Evolutionary conservation across 257 asterid genomes (phyloP).

Genomic region (Echium plantagineum): DNA sequence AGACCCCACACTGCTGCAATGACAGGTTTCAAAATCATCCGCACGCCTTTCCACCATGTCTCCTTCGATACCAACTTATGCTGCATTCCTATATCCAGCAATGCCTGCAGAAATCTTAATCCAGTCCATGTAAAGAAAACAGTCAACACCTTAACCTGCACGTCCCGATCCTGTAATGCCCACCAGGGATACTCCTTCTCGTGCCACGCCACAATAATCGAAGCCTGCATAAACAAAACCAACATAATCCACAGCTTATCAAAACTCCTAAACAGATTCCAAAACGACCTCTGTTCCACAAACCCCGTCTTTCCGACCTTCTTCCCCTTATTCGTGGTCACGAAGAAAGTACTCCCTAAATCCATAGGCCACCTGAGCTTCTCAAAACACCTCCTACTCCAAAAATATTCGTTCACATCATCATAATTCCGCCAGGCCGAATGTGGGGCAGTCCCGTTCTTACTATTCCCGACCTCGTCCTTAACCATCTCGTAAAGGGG

Average conservation of each 20-base stretch:
- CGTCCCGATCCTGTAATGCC: slow-evolving; percentile 45
- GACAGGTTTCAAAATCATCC: slow-evolving; percentile 74
- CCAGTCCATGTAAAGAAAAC: slow-evolving; percentile 81
- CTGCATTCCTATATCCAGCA: slow-evolving; percentile 85
- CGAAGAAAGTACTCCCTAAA: slow-evolving; percentile 71
- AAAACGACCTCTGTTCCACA: slow-evolving; percentile 93
- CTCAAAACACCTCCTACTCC: slow-evolving; percentile 92
- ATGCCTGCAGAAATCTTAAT: slow-evolving; percentile 77
- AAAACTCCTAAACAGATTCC: slow-evolving; percentile 85
- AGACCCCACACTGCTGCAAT: slow-evolving; percentile 82
- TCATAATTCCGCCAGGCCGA: slow-evolving; percentile 97
- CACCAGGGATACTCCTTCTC: slow-evolving; percentile 59
- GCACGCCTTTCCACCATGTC: slow-evolving; percentile 65
- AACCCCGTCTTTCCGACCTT: slow-evolving; percentile 96
- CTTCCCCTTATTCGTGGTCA: slow-evolving; percentile 45
- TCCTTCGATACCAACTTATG: slow-evolving; percentile 78
- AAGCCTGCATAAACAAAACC: slow-evolving; percentile 75
- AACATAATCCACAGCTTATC: slow-evolving; percentile 95
- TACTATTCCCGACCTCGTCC: slow-evolving; percentile 77
- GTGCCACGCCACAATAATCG: slow-evolving; percentile 86
- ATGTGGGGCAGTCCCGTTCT: slow-evolving; percentile 91
- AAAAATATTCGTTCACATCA: slow-evolving; percentile 89
- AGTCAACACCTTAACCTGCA: slow-evolving; percentile 79
- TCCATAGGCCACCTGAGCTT: slow-evolving; percentile 93
- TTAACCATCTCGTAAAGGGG: slow-evolving; percentile 72